Conservation (phyloP, 495 filamentous ascomycete species). For the Penicillium lividum region DNA sequence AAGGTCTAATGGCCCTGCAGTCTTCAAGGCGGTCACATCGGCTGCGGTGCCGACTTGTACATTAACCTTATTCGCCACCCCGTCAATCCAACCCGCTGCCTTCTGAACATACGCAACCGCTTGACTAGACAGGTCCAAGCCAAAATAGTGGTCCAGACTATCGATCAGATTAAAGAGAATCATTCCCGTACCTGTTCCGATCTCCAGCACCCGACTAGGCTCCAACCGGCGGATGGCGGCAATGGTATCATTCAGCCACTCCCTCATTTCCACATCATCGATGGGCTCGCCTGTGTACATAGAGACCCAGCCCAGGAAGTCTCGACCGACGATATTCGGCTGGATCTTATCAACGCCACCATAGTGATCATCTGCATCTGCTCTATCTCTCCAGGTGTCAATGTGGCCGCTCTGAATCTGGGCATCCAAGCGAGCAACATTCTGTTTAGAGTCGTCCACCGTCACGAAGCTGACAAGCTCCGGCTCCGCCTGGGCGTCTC, state of each 20-base stretch:
- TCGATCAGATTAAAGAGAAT: neutral
- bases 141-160: neutral
- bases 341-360: neutral
- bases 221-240: neutral
- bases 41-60: neutral
- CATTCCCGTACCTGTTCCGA: neutral
- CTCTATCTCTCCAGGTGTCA: neutral
- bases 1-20: neutral
- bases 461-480: constrained; percentile 2
- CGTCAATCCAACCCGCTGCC: neutral
- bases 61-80: neutral
- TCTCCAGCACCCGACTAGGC: neutral
- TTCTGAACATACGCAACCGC: neutral
- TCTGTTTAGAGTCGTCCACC: neutral
- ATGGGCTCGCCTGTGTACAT: neutral
- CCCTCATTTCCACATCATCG: neutral
- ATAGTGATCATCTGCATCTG: neutral
- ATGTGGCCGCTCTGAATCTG: neutral
- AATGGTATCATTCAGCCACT: neutral
- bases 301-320: neutral
- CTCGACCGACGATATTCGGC: neutral
- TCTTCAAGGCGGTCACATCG: neutral
- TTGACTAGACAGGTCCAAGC: neutral
- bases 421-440: neutral
- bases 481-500: neutral